Conservation (phyloP, 2,329 filamentous ascomycete genomes). For the Myotisia sp. region DNA sequence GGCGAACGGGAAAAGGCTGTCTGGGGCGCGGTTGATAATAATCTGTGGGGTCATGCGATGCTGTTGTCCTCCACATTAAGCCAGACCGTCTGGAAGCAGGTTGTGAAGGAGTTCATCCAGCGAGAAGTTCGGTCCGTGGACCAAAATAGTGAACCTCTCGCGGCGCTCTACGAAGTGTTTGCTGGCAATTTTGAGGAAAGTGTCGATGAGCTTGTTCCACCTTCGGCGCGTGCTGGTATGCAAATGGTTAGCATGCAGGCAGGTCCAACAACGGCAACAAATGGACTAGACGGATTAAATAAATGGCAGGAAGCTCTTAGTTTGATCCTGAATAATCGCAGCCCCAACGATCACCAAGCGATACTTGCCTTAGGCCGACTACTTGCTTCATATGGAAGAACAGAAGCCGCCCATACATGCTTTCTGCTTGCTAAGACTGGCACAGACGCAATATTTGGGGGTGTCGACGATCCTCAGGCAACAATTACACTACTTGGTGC, state of each 20-base stretch:
- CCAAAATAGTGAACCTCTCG: slow-evolving; percentile 70
- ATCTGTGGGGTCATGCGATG: slow-evolving; percentile 93
- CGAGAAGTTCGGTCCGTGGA: slow-evolving; percentile 79
- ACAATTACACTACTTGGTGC: slow-evolving; percentile 74
- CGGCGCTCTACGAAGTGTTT: slow-evolving; percentile 83
- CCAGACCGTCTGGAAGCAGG: slow-evolving; percentile 67
- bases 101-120: slow-evolving; percentile 86
- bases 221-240: slow-evolving; percentile 79
- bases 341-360: slow-evolving; percentile 60
- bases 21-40: slow-evolving; percentile 83
- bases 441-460: slow-evolving; percentile 52
- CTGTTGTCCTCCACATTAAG: slow-evolving; percentile 64
- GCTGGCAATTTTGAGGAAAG: slow-evolving; percentile 90
- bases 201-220: slow-evolving; percentile 86
- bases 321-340: slow-evolving; percentile 78
- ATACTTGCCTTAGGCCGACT: slow-evolving; percentile 68
- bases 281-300: slow-evolving; percentile 71
- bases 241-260: slow-evolving; percentile 68
- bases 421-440: slow-evolving; percentile 64
- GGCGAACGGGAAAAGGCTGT: slow-evolving; percentile 84
- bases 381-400: slow-evolving; percentile 68
- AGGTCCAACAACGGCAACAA: slow-evolving; percentile 47
- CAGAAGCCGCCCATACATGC: slow-evolving; percentile 87
- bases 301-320: slow-evolving; percentile 87
- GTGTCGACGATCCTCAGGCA: slow-evolving; percentile 63